Base-by-base conservation (phyloP, 352 stramenopile species). In the Phytophthora pisi region DNA sequence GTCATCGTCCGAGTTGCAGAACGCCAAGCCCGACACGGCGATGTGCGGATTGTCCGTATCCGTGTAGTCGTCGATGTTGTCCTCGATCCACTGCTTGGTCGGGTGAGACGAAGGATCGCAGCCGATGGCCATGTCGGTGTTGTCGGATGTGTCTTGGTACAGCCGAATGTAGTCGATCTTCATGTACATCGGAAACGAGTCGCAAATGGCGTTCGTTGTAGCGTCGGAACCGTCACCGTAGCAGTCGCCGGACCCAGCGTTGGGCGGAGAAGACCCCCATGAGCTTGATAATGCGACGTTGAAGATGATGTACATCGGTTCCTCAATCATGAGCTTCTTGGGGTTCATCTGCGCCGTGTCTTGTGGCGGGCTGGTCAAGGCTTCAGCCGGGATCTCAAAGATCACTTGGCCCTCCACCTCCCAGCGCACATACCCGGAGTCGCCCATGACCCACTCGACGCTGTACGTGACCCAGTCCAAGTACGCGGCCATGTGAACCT, bases 261-360 rank as follows among this genome's bases (percentile, higher is more conserved):
- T n/a, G n/a, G n/a, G n/a, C n/a, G n/a, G n/a, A n/a, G n/a, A 74
- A 5, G 79, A 68, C 0, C 79, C 79, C 93, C 92, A 98, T 20
- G 86, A 81, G 3, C 70, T 86, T 10, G 87, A 93, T 11, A 98
- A 68, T 1, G 93, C 93, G 6, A 93, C 96, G 75, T 98, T 98
- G 42, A 98, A 77, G 15, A 98, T 81, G 57, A 98, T 69, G 64
- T 97, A 97, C 80, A 93, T 96, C 4, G 93, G 93, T 68, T 98
- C 93, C 50, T 90, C 80, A 4, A 96, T 81, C 75, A 98, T 97
- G 63, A 85, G 87, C 74, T 75, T 95, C 75, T 72, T 89, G 67
- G 81, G 88, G 86, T 72, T 93, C 71, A 52, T 84, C 56, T 79
- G 66, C 0, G 51, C 58, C 1, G 28, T 61, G 57, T 88, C 66